Conservation (phyloP, 257 asterid species). For the Solanum neorickii region DNA sequence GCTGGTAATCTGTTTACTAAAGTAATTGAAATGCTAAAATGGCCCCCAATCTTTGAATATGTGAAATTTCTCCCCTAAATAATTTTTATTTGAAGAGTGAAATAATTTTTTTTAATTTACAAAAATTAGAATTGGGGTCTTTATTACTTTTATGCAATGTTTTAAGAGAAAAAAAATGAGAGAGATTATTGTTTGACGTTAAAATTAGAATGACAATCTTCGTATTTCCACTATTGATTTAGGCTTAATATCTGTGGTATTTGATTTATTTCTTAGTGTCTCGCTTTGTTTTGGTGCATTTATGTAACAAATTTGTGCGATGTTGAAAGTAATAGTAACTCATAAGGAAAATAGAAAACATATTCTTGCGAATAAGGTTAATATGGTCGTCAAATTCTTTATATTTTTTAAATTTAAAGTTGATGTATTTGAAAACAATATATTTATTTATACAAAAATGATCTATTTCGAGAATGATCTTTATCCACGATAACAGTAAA, state of each 20-base stretch:
- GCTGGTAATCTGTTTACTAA: not conserved
- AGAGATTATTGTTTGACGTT: not conserved
- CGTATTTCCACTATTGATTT: not conserved
- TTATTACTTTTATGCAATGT: not conserved
- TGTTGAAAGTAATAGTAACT: too few relatives aligned
- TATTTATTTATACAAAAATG: not conserved
- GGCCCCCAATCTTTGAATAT: not conserved
- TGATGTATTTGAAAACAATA: too few relatives aligned
- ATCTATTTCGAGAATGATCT: too few relatives aligned
- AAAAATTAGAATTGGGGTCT: not conserved
- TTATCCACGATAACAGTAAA: not conserved
- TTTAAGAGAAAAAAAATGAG: not conserved
- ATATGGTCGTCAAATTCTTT: too few relatives aligned
- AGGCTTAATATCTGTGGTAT: too few relatives aligned
- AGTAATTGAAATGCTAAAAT: not conserved
- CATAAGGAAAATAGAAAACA: too few relatives aligned
- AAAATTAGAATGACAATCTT: not conserved
- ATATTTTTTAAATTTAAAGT: too few relatives aligned
- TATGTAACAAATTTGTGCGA: too few relatives aligned
- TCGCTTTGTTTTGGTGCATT: not conserved
- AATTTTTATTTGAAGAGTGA: not conserved
- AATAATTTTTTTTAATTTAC: not conserved
- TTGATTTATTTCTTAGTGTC: accelerated
- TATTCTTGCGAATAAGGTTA: not conserved
- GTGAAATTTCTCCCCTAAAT: not conserved